Base-by-base conservation (phyloP, 2,329 filamentous ascomycete species). In the Trichoderma harzianum region DNA sequence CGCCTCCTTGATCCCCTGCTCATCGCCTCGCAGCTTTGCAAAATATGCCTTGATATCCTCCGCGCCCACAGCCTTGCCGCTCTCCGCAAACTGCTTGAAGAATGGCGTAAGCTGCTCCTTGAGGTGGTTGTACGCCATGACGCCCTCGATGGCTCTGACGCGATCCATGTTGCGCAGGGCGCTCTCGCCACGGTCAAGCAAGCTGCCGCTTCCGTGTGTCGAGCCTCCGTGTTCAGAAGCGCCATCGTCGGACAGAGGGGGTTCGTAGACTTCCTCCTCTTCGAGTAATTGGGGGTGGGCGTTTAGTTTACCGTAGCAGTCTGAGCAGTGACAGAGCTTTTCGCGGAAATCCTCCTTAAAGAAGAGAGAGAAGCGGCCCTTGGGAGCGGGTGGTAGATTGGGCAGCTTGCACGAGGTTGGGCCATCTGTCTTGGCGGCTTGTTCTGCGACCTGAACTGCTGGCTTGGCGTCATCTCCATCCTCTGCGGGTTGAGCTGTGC, bases 1-100 rank as follows among this genome's bases (percentile, higher is more conserved):
- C 0, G 90, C 91, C 74, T 90, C 87, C 76, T 85, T 85, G 71
- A 94, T 93, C 0, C 86, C 92, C 76, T 92, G 84, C 58, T 94
- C 93, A 81, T 98, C 96, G 72, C 96, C 96, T 74, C 96, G 88
- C 76, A 99, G 83, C 83, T 96, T 95, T 66, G 95, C 95, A 86
- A 99, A 99, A 80, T 98, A 97, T 2, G 89, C 89, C 82, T 98
- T 99, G 82, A 99, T 96, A 82, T 98, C 95, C 79, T 99, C 96
- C 1, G 95, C 95, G 1, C 94, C 91, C 26, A 99, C 95, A 0
- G 93, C 91, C 80, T 93, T 85, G 1, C 95, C 95, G 74, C 92
- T 97, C 79, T 98, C 94, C 0, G 96, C 96, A 80, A 97, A 99
- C 57, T 97, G 92, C 82, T 95, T 90, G 77, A 99, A 89, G 80